These are phyloP conservation scores for Halophytophthora polymorphica DNA, from an alignment of 352 stramenopile species.

Conservation along the genomic window DNA sequence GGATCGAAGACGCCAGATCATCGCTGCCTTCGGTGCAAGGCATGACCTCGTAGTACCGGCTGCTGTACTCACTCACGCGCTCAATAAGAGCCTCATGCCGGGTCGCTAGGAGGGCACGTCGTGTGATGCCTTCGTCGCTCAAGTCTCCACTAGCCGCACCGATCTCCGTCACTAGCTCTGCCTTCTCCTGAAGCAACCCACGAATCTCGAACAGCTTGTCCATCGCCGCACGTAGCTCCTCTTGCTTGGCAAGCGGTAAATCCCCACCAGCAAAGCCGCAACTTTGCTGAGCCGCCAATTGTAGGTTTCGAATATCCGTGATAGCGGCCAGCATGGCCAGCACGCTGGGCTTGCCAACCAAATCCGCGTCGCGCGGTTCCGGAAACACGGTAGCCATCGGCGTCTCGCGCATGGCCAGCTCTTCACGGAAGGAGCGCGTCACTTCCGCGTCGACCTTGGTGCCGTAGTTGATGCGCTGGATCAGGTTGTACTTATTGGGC, in stretches of 20 bases:
- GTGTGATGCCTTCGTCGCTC: slow-evolving; percentile 34
- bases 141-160: slow-evolving; percentile 42
- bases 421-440: slow-evolving; percentile 47
- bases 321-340: slow-evolving; percentile 59
- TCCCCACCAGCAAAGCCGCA: slow-evolving; percentile 45
- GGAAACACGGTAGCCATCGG: slow-evolving; percentile 22
- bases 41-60: slow-evolving; percentile 80
- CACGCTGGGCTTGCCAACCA: slow-evolving; percentile 29
- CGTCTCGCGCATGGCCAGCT: slow-evolving; percentile 17
- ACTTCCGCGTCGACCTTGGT: slow-evolving; percentile 58
- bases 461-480: slow-evolving; percentile 53
- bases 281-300: slow-evolving; percentile 53
- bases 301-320: slow-evolving; percentile 65
- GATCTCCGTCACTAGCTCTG: slow-evolving; percentile 49
- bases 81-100: slow-evolving; percentile 53
- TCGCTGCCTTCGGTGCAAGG: slow-evolving; percentile 50
- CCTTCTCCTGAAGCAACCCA: slow-evolving; percentile 43
- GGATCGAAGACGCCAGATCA: slow-evolving; percentile 48
- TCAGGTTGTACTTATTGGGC: slow-evolving; percentile 69
- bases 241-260: slow-evolving; percentile 59
- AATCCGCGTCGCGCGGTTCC: slow-evolving; percentile 28
- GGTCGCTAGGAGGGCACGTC: slow-evolving; percentile 44
- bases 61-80: slow-evolving; percentile 66
- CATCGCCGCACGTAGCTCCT: slow-evolving; percentile 47
- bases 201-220: slow-evolving; percentile 49